Evolutionary conservation across 164 flowering plant genomes (phyloP), one percentile per base, ranked within the genome.

Genomic region (Stephania cephalantha): DNA sequence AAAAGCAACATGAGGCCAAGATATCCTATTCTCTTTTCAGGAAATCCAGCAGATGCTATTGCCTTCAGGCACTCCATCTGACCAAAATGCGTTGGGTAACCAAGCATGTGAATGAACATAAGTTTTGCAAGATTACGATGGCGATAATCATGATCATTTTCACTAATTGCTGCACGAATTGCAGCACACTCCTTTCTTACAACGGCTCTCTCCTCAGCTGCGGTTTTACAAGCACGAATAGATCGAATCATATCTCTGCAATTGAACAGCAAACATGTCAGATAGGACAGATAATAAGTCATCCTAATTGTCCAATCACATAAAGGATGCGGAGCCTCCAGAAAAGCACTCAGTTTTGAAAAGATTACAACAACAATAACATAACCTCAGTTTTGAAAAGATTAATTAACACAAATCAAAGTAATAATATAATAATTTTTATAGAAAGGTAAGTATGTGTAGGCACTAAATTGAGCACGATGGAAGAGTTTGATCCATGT

Each of bases 51-150:
- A 77, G 98, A 86, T 18, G 99, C 99, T 77, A 96, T 96, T 77
- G 88, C 87, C 86, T 96, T 96, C 55, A 96, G 86, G 89, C 99
- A 96, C 82, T 96, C 99, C 99, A 96, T 96, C 85, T 96, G 99
- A 82, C 99, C 99, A 86, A 96, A 96, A 89, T 96, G 99, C 18
- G 99, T 96, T 17, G 98, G 99, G 74, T 96, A 96, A 72, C 99
- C 99, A 78, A 96, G 97, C 99, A 96, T 96, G 86, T 96, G 98
- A 86, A 96, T 94, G 79, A 96, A 96, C 99, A 96, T 96, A 81
- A 96, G 97, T 77, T 96, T 96, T 74, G 98, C 99, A 76, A 94
- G 83, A 86, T 96, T 92, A 15, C 99, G 95, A 79, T 96, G 99
- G 78, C 94, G 85, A 80, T 93, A 96, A 80, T 94, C 97, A 7